These are phyloP conservation scores for Strigomonas culicis DNA, from an alignment of 208 protist genomes.

Conservation along the genomic window DNA sequence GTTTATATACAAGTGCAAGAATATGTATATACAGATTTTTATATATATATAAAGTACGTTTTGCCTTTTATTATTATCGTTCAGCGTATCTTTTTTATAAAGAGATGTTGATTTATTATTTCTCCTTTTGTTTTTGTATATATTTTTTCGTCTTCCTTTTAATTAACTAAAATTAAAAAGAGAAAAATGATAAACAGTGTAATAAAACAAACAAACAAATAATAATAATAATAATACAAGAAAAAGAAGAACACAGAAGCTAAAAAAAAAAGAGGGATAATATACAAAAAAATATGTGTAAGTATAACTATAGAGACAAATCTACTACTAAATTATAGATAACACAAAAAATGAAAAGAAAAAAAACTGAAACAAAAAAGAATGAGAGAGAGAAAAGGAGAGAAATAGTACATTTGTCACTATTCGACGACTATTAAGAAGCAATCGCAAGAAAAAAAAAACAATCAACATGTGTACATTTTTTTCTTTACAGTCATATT, in stretches of 20 bases:
- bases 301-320: not conserved
- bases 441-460: slow-evolving; percentile 7
- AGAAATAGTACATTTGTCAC: not conserved
- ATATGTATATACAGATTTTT: not conserved
- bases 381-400: not conserved
- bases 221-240: slow-evolving; percentile 7
- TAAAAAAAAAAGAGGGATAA: too few species aligned
- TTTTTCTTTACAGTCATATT: not conserved
- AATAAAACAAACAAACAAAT: not conserved
- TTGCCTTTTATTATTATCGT: too few species aligned
- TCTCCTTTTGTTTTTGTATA: too few species aligned
- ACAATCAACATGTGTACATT: not conserved
- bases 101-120: too few species aligned
- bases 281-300: not conserved
- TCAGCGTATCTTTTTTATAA: too few species aligned
- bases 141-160: too few species aligned
- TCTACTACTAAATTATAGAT: slow-evolving; percentile 4
- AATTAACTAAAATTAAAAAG: slow-evolving; percentile 9
- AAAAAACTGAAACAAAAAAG: slow-evolving; percentile 8
- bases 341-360: not conserved
- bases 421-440: not conserved
- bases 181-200: not conserved
- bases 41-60: too few species aligned
- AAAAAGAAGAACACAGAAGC: too few species aligned
- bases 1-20: not conserved